Conservation (phyloP, 345 rosid genomes). For the Hirschfeldia incana region DNA sequence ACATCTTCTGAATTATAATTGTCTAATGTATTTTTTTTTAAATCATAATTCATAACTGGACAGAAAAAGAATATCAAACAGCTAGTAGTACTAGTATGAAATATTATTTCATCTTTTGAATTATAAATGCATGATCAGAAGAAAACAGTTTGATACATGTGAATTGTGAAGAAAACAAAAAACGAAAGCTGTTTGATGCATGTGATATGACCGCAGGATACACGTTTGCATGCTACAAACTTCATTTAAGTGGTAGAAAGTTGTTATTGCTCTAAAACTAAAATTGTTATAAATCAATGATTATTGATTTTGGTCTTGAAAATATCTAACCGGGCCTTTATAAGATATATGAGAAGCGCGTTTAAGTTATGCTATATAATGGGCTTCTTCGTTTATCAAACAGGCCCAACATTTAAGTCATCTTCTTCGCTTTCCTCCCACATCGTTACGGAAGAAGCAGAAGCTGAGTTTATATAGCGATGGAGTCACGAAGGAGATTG, state of each 20-base stretch:
- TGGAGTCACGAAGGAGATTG: not conserved
- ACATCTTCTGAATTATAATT: no score
- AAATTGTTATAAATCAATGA: not conserved
- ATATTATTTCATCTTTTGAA: not conserved
- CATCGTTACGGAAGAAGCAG: not conserved
- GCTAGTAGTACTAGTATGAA: not conserved
- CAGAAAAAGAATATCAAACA: not conserved
- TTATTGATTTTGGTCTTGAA: not conserved
- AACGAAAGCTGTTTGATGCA: constrained; percentile 26
- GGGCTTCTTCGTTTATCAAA: not conserved
- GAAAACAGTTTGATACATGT: constrained; percentile 35
- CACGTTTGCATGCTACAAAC: not conserved
- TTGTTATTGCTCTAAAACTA: not conserved
- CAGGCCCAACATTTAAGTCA: not conserved
- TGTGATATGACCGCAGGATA: constrained; percentile 13
- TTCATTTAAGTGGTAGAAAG: not conserved
- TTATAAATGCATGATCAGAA: constrained; percentile 19
- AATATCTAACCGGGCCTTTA: not conserved
- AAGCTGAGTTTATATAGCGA: not conserved
- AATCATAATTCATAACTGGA: constrained; percentile 5
- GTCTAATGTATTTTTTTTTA: no score
- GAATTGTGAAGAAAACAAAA: constrained; percentile 6
- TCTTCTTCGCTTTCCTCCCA: not conserved
- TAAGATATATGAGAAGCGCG: not conserved
- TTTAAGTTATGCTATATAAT: not conserved